Base-by-base conservation (phyloP, 306 rosid genomes). In the Glycine soja region DNA sequence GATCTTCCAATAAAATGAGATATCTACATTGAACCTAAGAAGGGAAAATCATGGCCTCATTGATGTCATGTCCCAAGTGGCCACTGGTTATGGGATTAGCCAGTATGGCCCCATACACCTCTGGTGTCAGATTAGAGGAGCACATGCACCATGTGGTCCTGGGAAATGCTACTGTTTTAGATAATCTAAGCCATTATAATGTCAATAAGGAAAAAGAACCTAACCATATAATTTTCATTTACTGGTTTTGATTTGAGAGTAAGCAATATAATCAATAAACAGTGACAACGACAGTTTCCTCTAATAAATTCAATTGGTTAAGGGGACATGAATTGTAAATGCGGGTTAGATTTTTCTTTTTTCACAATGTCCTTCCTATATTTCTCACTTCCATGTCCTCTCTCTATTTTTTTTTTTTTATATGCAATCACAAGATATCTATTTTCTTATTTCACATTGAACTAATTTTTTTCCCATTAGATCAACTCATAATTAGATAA, bases 81-180 rank as follows among this genome's bases (percentile, higher is more conserved):
- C 30, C 30, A 24, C 2, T 24, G 30, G 30, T 24, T 24, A 24
- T 24, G 30, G 30, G 30, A 24, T 24, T 24, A 24, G 30, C 30
- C 30, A 24, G 30, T 16, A 15, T 84, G 87, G 81, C 70, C 83
- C 80, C 77, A 82, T 51, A 68, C 81, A 24, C 64, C 72, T 69
- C 18, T 50, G 46, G 78, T 84, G 87, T 79, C 78, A 84, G 82
- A 70, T 51, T 59, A 52, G 40, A 80, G 18, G 50, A 7, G 75
- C 87, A 86, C 85, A 87, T 83, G 89, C 65, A 52, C 76, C 83
- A 76, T 80, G 87, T 83, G 81, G 79, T 83, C 80, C 87, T 77
- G 46, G 7, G 12, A 56, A 57, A 48, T 50, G 56, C 59, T 3
- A n/a, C 43, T 66, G 18, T 45, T 67, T 46, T 74, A 72, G 13